phyloP scores from a whole-genome alignment of 768 basidiomycete genomes.

The Mycena rebaudengoi region DNA sequence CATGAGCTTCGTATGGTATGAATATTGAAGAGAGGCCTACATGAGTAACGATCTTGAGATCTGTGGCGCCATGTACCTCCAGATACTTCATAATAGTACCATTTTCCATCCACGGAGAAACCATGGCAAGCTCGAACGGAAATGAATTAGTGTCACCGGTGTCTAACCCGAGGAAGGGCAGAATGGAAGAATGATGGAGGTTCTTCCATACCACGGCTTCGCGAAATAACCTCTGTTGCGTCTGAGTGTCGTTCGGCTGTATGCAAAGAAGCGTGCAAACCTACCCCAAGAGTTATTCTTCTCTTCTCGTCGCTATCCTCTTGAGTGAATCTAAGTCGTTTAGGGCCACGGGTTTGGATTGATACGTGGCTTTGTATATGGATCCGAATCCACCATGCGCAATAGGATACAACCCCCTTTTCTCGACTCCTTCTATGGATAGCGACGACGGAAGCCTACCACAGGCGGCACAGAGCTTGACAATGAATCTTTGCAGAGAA shows the following conservation, averaged over 20 bases:
- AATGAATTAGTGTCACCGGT: not conserved
- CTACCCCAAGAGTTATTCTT: not conserved
- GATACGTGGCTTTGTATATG: constrained; percentile 16
- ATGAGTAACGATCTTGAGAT: not conserved
- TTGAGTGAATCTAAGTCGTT: constrained; percentile 13
- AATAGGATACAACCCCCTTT: not conserved
- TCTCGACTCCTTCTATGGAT: constrained; percentile 9
- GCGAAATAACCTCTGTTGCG: constrained; percentile 17
- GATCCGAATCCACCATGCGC: constrained; percentile 23
- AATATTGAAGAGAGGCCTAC: not conserved
- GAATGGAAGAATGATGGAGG: constrained; percentile 16
- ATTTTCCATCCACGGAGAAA: constrained; percentile 25
- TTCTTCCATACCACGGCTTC: constrained; percentile 29
- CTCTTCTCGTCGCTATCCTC: not conserved
- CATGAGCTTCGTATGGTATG: not conserved
- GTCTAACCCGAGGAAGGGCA: constrained; percentile 25
- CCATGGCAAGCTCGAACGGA: constrained; percentile 3
- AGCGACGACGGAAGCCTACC: constrained; percentile 16
- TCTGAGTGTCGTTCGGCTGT: not conserved
- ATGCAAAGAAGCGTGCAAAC: not conserved
- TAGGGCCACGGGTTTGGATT: constrained; percentile 20
- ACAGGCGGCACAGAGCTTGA: constrained; percentile 15
- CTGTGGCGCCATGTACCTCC: not conserved
- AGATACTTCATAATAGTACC: constrained; percentile 19
- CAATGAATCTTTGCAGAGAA: constrained; percentile 9